Evolutionary conservation across 1,284 basidiomycete genomes (phyloP).

Genomic region (Phylloporus sp.): DNA sequence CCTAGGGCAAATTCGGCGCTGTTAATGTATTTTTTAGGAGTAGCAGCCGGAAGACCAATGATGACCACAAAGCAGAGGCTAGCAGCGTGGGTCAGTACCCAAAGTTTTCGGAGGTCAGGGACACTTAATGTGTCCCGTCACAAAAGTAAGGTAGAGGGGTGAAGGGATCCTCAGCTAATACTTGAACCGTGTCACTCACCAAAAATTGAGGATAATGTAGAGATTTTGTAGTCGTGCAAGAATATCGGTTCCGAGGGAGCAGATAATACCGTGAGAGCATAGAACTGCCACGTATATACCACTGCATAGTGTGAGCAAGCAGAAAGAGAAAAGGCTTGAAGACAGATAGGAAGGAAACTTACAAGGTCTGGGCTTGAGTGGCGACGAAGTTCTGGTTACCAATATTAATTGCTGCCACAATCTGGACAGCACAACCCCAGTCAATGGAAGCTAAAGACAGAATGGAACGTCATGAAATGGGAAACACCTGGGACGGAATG

Average conservation of each 20-base stretch:
- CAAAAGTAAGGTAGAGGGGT: no score
- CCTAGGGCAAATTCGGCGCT: background rate
- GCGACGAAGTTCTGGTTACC: slow-evolving; percentile 54
- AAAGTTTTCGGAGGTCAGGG: no score
- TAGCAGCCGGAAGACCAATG: background rate
- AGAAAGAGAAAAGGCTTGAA: background rate
- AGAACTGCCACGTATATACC: slow-evolving; percentile 63
- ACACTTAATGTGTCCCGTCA: no score
- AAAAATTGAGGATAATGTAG: no score
- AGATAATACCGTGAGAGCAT: slow-evolving; percentile 61
- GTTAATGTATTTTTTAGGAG: background rate
- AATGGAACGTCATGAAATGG: no score
- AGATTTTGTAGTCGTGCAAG: slow-evolving; percentile 74
- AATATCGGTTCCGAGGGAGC: slow-evolving; percentile 66
- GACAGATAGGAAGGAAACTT: slow-evolving; percentile 33
- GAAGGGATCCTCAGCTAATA: no score
- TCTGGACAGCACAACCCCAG: slow-evolving; percentile 76
- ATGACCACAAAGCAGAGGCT: background rate
- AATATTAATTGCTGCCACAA: slow-evolving; percentile 70
- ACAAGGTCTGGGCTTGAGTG: slow-evolving; percentile 65
- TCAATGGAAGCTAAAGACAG: slow-evolving; percentile 56
- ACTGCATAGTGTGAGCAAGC: slow-evolving; percentile 38
- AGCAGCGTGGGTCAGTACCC: background rate
- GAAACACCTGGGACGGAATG: background rate
- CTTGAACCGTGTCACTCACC: no score